Evolutionary conservation across 306 rosid species (phyloP).

Genomic region (Cicer bijugum): DNA sequence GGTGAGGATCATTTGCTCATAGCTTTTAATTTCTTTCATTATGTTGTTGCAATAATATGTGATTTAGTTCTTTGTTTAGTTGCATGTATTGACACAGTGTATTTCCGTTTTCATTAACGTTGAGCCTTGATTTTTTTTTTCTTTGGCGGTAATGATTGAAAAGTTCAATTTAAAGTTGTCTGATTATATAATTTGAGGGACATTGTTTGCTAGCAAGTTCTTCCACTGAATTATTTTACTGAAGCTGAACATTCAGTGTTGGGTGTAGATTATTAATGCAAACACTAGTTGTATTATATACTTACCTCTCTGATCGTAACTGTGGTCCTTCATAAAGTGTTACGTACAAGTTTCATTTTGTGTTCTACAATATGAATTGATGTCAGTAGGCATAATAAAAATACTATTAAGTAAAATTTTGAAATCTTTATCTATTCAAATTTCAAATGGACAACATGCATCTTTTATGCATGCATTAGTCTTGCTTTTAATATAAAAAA

Average conservation of each 20-base stretch:
- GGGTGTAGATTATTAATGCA: constrained; percentile 18
- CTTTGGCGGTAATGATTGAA: constrained; percentile 31
- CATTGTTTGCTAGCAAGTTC: constrained; percentile 29
- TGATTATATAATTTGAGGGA: constrained; percentile 30
- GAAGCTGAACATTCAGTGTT: constrained; percentile 1
- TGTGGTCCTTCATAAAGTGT: constrained; percentile 27
- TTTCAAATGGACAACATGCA: constrained; percentile 31
- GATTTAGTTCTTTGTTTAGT: constrained; percentile 38
- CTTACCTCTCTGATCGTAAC: constrained; percentile 1
- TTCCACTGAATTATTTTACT: neutral
- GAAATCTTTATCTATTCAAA: constrained; percentile 21
- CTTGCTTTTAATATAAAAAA: too few relatives aligned
- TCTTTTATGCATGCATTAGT: constrained; percentile 7
- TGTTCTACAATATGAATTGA: constrained; percentile 12
- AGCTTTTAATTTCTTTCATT: neutral
- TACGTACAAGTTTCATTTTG: neutral
- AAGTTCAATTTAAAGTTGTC: constrained; percentile 26
- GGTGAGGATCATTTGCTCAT: constrained; percentile 57
- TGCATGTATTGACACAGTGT: constrained; percentile 3
- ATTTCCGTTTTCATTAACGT: constrained; percentile 16
- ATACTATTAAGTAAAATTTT: constrained; percentile 3
- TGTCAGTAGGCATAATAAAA: neutral
- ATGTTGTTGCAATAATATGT: constrained; percentile 14
- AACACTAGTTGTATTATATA: constrained; percentile 21
- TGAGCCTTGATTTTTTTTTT: constrained; percentile 13